Base-by-base conservation (phyloP, 179 eudicot genomes). In the Gypsophila paniculata region DNA sequence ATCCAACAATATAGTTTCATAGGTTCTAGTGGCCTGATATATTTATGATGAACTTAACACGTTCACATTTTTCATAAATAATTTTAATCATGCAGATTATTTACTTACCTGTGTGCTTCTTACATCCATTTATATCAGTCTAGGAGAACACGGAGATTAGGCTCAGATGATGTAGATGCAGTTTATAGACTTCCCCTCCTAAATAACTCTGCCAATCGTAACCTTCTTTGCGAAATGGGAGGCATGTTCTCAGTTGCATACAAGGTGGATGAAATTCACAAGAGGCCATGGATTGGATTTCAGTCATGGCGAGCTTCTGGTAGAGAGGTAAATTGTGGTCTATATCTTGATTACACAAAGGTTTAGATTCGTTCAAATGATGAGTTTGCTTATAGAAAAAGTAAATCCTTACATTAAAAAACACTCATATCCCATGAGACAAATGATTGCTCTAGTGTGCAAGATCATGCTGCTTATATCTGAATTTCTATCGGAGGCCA, bases 281-380 rank as follows among this genome's bases (percentile, higher is more conserved):
- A 81, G 76, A 81, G 90, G 68, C 96, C 96, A 4, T 93, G 98
- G 98, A 91, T 93, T 58, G 98, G 98, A 57, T 93, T 89, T 76
- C 98, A 93, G 76, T 91, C 98, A 65, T 93, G 98, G 98, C 91
- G 83, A 77, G 93, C 98, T 78, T 78, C 90, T 69, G 93, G 93
- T 67, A 88, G 87, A 85, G 87, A 83, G 93, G 98, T 91, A 81
- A 29, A 62, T 52, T 61, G 64, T 18, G 3, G 7, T 34, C n/a
- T 57, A 13, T 57, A 32, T 21, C 61, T 38, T 76, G 39, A 13
- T 15, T 54, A 42, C 11, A 9, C 23, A 34, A 65, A 12, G 8
- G 15, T n/a, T 46, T 14, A 26, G 26, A 13, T 68, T 62, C 3
- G 52, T 39, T 69, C 29, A 8, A 8, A 17, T 8, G 32, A 12